Base-by-base conservation (phyloP, 768 basidiomycete species). In the Boletus reticulatus region DNA sequence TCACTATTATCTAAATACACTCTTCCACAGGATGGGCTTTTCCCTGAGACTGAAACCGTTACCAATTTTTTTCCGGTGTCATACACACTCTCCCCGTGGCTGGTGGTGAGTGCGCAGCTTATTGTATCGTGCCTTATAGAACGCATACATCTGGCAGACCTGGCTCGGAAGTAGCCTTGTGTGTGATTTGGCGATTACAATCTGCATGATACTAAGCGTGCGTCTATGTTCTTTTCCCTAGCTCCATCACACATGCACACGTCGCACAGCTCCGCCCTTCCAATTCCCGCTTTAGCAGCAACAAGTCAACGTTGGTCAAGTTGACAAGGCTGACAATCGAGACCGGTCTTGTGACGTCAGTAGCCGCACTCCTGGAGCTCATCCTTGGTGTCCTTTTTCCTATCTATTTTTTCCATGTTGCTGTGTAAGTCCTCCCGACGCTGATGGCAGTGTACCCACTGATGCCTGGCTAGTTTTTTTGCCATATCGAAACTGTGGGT, bases 241-340 rank as follows among this genome's bases (percentile, higher is more conserved):
- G 14, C 13, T 2, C 9, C 31, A 19, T 50, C 2, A 3, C 29
- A 38, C 19, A 47, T 29, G 16, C 34, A 24, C 22, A 37, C n/a
- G 5, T 4, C 27, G 13, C 27, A 42, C 36, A 68, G 67, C 49
- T 68, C 29, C 55, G 45, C 20, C 17, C 51, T 16, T 56, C 62
- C 16, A 46, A 49, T 32, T 53, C 56, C 5, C 11, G 39, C n/a
- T 57, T 58, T 20, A 16, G 9, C 16, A 32, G 32, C 3, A 55
- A 17, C 16, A 60, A 45, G 5, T 57, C 45, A 3, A 42, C n/a
- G 3, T 14, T 62, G 8, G 24, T 38, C 39, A 39, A 52, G 31
- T 34, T 67, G 8, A 68, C 58, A 1, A 66, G 37, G 47, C 41
- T 68, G 13, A 61, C 65, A 13, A 47, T 67, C 6, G 66, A 69